phyloP scores from a whole-genome alignment of 2,329 filamentous ascomycete genomes.

The Pezicula carpinea region DNA sequence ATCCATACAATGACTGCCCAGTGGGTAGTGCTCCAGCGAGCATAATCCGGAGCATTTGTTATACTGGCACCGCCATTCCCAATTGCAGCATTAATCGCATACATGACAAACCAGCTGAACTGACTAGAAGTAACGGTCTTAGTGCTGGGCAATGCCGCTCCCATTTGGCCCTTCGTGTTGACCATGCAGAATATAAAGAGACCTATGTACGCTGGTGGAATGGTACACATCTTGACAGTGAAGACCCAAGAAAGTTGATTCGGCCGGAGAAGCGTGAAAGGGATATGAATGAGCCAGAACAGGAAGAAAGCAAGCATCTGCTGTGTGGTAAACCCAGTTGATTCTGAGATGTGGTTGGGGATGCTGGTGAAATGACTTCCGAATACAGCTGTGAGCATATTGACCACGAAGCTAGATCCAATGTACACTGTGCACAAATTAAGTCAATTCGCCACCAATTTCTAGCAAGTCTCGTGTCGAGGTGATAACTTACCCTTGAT shows the following conservation, averaged over 20 bases:
- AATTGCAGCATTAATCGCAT: slow-evolving; percentile 29
- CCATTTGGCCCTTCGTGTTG: slow-evolving; percentile 27
- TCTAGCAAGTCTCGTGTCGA: too few species aligned
- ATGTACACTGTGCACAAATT: slow-evolving; percentile 21
- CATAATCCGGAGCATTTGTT: slow-evolving; percentile 36
- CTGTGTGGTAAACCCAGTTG: slow-evolving; percentile 29
- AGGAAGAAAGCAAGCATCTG: slow-evolving; percentile 33
- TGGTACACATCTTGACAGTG: slow-evolving; percentile 34
- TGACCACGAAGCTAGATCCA: slow-evolving; percentile 25
- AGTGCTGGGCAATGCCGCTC: slow-evolving; percentile 15
- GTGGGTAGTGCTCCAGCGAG: slow-evolving; percentile 32
- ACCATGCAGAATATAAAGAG: slow-evolving; percentile 31
- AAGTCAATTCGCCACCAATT: slow-evolving; percentile 1
- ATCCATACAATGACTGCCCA: slow-evolving; percentile 28
- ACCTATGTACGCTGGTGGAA: slow-evolving; percentile 27
- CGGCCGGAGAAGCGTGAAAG: slow-evolving; percentile 35
- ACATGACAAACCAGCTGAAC: slow-evolving; percentile 26
- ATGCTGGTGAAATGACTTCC: slow-evolving; percentile 28
- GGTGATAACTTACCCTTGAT: slow-evolving; percentile 17
- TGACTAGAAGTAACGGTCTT: not conserved
- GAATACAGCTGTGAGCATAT: slow-evolving; percentile 30
- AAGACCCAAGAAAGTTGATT: slow-evolving; percentile 36
- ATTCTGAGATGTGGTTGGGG: slow-evolving; percentile 27
- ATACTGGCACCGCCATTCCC: slow-evolving; percentile 28
- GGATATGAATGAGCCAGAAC: slow-evolving; percentile 34